Base-by-base conservation (phyloP, 495 filamentous ascomycete species). In the Cercophora newfieldiana region DNA sequence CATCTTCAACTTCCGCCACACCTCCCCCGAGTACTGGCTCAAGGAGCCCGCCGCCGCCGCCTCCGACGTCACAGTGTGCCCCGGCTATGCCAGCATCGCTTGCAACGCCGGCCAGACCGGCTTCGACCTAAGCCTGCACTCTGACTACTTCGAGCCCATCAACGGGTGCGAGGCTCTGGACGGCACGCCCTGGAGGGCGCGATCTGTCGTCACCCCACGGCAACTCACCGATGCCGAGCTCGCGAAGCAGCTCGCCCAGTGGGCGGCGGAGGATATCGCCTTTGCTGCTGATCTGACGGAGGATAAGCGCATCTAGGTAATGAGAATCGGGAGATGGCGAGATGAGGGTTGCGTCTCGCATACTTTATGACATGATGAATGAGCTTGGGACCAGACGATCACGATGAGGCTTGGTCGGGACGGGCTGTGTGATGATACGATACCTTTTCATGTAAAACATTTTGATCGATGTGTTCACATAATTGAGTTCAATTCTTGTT, bases 11-110 rank as follows among this genome's bases (percentile, higher is more conserved):
- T 93, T 81, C 75, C 75, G 77, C 44, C 90, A 93, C 69, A 79
- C 84, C 6, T 85, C 81, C 54, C 89, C 90, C 0, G 91, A 93
- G 77, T 92, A 87, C 75, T 93, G 82, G 82, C 66, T 83, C 8
- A 62, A 70, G 5, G 57, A 55, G 10, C 62, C 55, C 1, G n/a
- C 30, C 7, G 78, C 77, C 66, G 50, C 63, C 7, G 50, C 66
- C 7, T n/a, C 28, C 12, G 64, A 66, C 25, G 68, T 82, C 33
- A 57, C 69, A 33, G 71, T 76, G 2, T 84, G 82, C 71, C 25
- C 56, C 0, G 82, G 82, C 47, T 70, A 67, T 60, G 68, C 65
- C 14, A 81, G 76, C 61, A 68, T 66, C 7, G n/a, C 64, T 8
- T 84, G 81, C 67, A 83, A 82, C 63, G 81, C 56, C 44, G 72